Conservation (phyloP, 805 yeast species). For the Wickerhamiella lipophila region DNA sequence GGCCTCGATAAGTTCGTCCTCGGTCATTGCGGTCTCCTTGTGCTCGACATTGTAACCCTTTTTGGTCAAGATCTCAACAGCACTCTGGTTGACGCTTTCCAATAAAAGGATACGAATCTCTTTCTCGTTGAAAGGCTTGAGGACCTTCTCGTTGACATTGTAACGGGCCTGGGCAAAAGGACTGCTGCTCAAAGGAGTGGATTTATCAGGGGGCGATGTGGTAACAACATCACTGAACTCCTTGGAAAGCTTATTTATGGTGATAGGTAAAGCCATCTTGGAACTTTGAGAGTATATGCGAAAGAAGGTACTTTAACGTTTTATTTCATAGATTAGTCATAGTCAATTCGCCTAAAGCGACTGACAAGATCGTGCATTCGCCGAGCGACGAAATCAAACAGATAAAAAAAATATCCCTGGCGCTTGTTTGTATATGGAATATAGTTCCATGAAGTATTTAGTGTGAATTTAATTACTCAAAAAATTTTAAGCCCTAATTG, state of each 20-base stretch:
- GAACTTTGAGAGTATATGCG: background rate
- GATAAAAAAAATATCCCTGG: too few species aligned
- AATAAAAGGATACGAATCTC: conserved; percentile 83
- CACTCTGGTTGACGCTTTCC: conserved; percentile 90
- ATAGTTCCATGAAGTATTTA: too few species aligned
- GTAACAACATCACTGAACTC: conserved; percentile 18
- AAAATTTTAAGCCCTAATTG: too few species aligned
- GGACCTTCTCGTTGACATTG: conserved; percentile 38
- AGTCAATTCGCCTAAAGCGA: background rate
- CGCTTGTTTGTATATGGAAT: too few species aligned
- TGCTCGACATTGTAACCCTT: conserved; percentile 98
- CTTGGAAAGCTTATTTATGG: conserved; percentile 19
- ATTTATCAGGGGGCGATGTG: conserved; percentile 19
- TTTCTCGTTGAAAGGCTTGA: conserved; percentile 91
- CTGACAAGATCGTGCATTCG: background rate
- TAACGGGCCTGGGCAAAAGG: conserved; percentile 19
- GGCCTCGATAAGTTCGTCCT: conserved; percentile 88
- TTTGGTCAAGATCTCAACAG: conserved; percentile 64
- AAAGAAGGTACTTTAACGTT: background rate
- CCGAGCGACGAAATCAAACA: background rate
- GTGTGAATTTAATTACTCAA: too few species aligned
- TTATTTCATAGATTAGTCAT: background rate
- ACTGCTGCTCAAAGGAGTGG: conserved; percentile 11
- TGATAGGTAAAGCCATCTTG: conserved; percentile 26
- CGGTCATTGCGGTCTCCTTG: conserved; percentile 76